These are phyloP conservation scores for Alternaria ethzedia DNA, from an alignment of 2,329 filamentous ascomycete species.

Conservation along the genomic window DNA sequence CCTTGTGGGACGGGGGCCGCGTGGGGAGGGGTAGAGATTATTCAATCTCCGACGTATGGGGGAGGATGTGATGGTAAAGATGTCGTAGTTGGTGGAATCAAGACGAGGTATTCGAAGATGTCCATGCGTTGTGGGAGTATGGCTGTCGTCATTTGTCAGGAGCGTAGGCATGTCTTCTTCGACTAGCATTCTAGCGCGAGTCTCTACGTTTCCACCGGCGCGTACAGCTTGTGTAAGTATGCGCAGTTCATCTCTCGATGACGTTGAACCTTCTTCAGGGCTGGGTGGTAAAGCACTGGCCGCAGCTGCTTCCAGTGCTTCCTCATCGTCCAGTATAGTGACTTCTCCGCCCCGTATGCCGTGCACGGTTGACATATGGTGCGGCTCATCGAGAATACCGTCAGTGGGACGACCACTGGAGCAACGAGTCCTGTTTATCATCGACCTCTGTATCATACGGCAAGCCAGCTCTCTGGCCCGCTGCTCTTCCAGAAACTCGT, in stretches of 20 bases:
- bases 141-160: neutral
- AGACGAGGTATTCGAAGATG: neutral
- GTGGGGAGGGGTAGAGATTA: neutral
- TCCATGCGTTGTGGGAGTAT: neutral
- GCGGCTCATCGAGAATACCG: neutral
- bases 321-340: neutral
- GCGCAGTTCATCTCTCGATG: neutral
- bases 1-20: neutral
- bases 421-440: neutral
- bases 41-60: neutral
- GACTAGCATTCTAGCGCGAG: neutral
- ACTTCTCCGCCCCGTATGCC: neutral
- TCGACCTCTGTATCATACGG: neutral
- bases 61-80: neutral
- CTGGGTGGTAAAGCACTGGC: neutral
- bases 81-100: neutral
- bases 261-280: neutral
- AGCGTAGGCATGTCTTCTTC: neutral
- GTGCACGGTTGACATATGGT: accelerated
- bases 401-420: accelerated
- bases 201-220: neutral
- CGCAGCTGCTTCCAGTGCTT: neutral
- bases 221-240: neutral
- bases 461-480: neutral
- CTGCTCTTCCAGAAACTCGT: neutral